phyloP scores from a whole-genome alignment of 2,329 filamentous ascomycete species.

The Aspergillus sp. region DNA sequence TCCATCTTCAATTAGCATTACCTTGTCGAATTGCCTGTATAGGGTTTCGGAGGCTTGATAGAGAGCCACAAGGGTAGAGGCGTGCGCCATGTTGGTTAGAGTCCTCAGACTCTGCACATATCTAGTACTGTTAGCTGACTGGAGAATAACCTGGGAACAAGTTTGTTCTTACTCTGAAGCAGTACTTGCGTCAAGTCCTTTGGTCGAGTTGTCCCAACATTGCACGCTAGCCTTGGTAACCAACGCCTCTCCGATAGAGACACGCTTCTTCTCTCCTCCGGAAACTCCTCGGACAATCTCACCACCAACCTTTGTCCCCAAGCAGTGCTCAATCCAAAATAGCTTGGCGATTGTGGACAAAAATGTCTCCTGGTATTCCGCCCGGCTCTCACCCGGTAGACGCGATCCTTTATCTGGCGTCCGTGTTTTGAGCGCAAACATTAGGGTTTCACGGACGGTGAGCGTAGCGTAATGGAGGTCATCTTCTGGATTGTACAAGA shows the following conservation, averaged over 20 bases:
- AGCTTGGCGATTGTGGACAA: constrained; percentile 70
- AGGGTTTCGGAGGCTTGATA: constrained; percentile 67
- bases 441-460: constrained; percentile 73
- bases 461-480: constrained; percentile 79
- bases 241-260: constrained; percentile 79
- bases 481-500: constrained; percentile 77
- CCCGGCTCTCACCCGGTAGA: constrained; percentile 64
- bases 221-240: constrained; percentile 68
- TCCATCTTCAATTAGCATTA: constrained; percentile 68
- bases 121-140: constrained; percentile 43
- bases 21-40: constrained; percentile 68
- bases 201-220: constrained; percentile 78
- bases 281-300: constrained; percentile 74
- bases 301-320: constrained; percentile 75
- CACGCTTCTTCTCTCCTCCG: constrained; percentile 76
- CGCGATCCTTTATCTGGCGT: constrained; percentile 67
- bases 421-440: constrained; percentile 71
- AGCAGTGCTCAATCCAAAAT: constrained; percentile 73
- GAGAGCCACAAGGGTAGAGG: constrained; percentile 68
- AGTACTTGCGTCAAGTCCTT: constrained; percentile 73
- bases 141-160: not conserved
- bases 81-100: constrained; percentile 66
- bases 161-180: constrained; percentile 51
- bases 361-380: constrained; percentile 65
- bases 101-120: constrained; percentile 71